Evolutionary conservation across 371 early-diverging fungal species (phyloP), one percentile per base, ranked within the genome.

Genomic region (Syncephalis plumigaleata): DNA sequence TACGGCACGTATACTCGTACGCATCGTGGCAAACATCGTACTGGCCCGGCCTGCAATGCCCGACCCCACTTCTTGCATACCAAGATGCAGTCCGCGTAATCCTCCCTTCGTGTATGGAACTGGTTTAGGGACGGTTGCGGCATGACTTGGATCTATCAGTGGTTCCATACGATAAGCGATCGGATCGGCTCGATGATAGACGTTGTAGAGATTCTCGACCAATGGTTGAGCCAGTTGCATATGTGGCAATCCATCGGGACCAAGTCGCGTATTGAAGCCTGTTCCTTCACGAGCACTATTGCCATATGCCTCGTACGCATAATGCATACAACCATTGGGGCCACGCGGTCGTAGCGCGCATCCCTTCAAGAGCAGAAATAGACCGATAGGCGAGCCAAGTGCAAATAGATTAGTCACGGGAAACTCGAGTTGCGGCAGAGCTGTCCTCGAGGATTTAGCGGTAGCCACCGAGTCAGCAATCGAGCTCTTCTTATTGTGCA

Each of bases 81-180:
- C 73, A 50, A 76, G 64, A 40, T 75, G 60, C 13, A 77, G 62
- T 38, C 76, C 75, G 46, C 72, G 82, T 7, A 86, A 60, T 0
- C 89, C 89, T 5, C 89, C 89, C 51, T 88, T 88, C 42, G 77
- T 75, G 51, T 88, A 88, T 1, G 79, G 79, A 31, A 88, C 70
- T 2, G 72, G 68, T 5, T 70, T 73, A 1, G 89, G 87, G 40
- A 78, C 78, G 5, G 68, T 49, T 0, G 64, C 61, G 24, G 71
- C 64, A 16, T 65, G 61, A 11, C 68, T 66, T 15, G 61, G 18
- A 21, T 40, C 57, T 43, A 81, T 69, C n/a, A 81, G 51, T 5
- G 84, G 84, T 48, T 84, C 84, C 15, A 80, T 55, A 17, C 84
- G 73, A 57, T 78, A 77, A 31, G 31, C 4, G 11, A 31, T 31